These are phyloP conservation scores for Sparassis latifolia DNA, from an alignment of 1,284 basidiomycete species.

Conservation along the genomic window DNA sequence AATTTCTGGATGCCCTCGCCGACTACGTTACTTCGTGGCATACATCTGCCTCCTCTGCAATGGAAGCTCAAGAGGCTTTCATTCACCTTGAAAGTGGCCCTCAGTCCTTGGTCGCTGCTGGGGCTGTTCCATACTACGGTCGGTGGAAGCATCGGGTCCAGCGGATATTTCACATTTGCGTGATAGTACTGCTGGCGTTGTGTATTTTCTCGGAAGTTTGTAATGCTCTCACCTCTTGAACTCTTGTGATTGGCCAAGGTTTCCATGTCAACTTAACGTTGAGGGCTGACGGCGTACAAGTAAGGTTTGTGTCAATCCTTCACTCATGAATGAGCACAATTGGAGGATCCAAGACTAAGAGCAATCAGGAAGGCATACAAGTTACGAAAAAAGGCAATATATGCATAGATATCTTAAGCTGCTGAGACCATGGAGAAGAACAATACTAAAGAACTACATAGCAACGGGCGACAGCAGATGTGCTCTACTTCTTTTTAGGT, in stretches of 20 bases:
- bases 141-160: slow-evolving; percentile 2
- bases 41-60: background rate
- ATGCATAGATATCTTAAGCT: slow-evolving; percentile 14
- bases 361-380: background rate
- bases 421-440: too few species aligned
- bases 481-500: slow-evolving; percentile 64
- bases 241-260: too few species aligned
- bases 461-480: background rate
- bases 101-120: too few species aligned
- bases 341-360: too few species aligned
- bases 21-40: slow-evolving; percentile 2
- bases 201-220: background rate
- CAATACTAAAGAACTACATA: background rate
- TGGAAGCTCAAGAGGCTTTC: background rate
- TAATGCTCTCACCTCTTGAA: too few species aligned
- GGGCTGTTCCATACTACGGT: background rate
- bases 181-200: slow-evolving; percentile 1
- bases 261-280: too few species aligned
- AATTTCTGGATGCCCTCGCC: slow-evolving; percentile 31
- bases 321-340: too few species aligned
- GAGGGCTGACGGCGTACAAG: too few species aligned
- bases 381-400: background rate
- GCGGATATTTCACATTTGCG: background rate
- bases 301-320: too few species aligned
- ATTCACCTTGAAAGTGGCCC: too few species aligned